Evolutionary conservation across 169 alveolate species (phyloP).

Genomic region (Theileria parva): DNA sequence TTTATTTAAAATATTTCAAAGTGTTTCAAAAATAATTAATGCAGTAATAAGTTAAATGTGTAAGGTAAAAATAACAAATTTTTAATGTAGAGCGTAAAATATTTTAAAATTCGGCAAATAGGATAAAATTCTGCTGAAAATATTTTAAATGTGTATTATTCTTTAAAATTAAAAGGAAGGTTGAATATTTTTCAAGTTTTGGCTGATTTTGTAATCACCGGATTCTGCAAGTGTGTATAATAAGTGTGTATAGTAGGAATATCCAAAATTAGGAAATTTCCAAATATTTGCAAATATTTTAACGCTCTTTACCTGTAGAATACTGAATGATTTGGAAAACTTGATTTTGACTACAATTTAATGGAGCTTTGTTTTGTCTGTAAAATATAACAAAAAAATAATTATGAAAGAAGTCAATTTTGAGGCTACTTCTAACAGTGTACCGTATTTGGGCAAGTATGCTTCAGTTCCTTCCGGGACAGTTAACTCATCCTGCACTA

Average conservation of each 20-base stretch:
- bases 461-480: constrained; percentile 12
- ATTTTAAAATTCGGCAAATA: no score
- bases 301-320: neutral
- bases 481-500: constrained; percentile 52
- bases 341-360: neutral
- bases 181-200: neutral
- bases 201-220: neutral
- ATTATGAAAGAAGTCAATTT: neutral
- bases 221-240: neutral
- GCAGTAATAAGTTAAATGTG: neutral
- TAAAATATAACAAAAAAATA: no score
- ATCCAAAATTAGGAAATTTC: neutral
- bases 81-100: neutral
- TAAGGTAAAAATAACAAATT: neutral
- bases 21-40: neutral
- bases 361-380: no score
- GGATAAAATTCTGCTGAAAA: no score
- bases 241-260: no score
- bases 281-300: no score
- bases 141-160: neutral
- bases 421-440: neutral
- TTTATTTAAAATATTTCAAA: neutral
- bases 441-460: constrained; percentile 12
- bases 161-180: neutral
- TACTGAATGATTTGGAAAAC: neutral